Evolutionary conservation across 805 yeast species (phyloP), one percentile per base, ranked within the genome.

Genomic region (Priceomyces fermenticarens): DNA sequence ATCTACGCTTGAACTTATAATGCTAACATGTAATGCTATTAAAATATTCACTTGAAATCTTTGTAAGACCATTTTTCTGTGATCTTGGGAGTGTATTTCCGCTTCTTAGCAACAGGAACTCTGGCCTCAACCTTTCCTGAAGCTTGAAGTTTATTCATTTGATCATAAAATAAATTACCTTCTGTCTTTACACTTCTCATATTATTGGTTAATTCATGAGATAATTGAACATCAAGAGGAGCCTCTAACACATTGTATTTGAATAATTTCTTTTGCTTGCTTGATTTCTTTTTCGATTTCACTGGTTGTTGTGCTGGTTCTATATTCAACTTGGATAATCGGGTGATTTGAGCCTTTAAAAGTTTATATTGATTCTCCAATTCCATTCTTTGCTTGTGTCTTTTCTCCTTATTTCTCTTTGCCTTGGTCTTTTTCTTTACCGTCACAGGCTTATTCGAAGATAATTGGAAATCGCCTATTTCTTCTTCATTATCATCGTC

Each of bases 61-160:
- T 91, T 91, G 67, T 85, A 87, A 27, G 90, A 77, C 95, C 95
- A 88, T 67, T 90, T 91, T 63, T 91, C 97, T 25, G 95, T 85
- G 46, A 85, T 65, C 72, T 85, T 88, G 44, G 76, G 83, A 51
- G 80, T 73, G 56, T 83, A 84, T 59, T 78, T 83, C 58, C 84
- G 78, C 60, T 71, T 78, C 60, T 78, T 80, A 49, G 72, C 73
- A 43, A 78, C 80, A 10, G 84, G 87, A 29, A 82, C 76, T 65
- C 97, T 80, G 4, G 96, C 73, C 63, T 91, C 99, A 41, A 93
- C 73, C 57, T 83, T 78, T 51, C 99, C 99, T 25, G 83, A 73
- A 46, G 87, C 79, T 67, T 93, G 98, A 47, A 91, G 60, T 45
- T 77, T 78, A 60, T 82, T 75, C 80, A 91, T 81, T 43, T 88